Evolutionary conservation across 352 stramenopile species (phyloP).

Genomic region (Phytophthora quininea): DNA sequence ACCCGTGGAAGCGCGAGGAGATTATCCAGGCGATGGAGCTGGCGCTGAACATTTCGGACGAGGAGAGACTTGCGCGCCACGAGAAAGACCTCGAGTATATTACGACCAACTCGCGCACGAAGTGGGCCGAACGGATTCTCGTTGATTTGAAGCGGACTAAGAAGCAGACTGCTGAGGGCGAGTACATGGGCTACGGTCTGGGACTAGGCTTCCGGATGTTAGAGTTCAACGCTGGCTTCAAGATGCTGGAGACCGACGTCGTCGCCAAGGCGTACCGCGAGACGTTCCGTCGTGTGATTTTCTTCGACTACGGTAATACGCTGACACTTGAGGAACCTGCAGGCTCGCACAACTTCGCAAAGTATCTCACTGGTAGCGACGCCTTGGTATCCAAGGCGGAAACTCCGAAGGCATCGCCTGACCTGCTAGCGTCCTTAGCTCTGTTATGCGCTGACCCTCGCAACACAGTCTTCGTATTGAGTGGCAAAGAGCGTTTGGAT

Average conservation of each 20-base stretch:
- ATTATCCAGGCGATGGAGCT: conserved; percentile 77
- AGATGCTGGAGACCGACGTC: conserved; percentile 91
- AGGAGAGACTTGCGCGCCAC: conserved; percentile 76
- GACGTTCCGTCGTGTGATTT: conserved; percentile 91
- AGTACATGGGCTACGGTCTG: conserved; percentile 94
- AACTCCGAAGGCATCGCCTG: conserved; percentile 44
- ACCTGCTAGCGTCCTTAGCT: conserved; percentile 90
- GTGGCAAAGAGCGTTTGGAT: conserved; percentile 95
- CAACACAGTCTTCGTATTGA: conserved; percentile 99
- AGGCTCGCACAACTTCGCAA: conserved; percentile 75
- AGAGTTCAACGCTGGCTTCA: conserved; percentile 96
- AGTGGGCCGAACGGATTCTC: conserved; percentile 97
- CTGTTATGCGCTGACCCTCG: conserved; percentile 93
- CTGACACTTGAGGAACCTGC: conserved; percentile 91
- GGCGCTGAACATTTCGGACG: conserved; percentile 72
- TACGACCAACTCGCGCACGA: conserved; percentile 93
- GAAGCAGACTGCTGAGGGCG: conserved; percentile 86
- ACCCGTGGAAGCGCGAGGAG: conserved; percentile 97
- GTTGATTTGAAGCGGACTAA: conserved; percentile 97
- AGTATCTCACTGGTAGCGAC: conserved; percentile 68
- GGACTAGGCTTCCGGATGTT: conserved; percentile 96
- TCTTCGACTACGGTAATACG: conserved; percentile 99
- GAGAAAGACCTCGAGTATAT: conserved; percentile 93
- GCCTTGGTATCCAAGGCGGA: conserved; percentile 37
- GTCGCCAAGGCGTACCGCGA: conserved; percentile 91